phyloP scores from a whole-genome alignment of 371 early-diverging fungal species.

The Circinella minor region DNA sequence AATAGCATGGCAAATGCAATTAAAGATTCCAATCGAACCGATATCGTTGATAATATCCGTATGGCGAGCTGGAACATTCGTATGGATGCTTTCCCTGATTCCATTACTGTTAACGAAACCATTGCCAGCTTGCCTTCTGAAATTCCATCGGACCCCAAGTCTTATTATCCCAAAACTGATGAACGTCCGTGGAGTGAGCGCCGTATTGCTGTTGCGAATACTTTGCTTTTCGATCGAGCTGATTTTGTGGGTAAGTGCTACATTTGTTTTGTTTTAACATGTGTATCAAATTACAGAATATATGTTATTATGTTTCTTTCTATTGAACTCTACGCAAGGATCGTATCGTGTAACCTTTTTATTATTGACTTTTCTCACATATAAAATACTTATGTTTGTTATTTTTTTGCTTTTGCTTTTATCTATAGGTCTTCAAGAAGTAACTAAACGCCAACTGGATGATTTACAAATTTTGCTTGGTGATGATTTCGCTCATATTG shows the following conservation, averaged over 20 bases:
- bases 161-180: neutral
- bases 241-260: neutral
- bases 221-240: neutral
- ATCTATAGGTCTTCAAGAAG: slow-evolving; percentile 6
- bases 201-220: neutral
- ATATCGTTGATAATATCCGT: neutral
- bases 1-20: neutral
- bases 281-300: neutral
- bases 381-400: too few species aligned
- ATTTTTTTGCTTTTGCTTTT: neutral
- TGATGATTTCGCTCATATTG: slow-evolving; percentile 49
- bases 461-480: slow-evolving; percentile 43
- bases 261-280: neutral
- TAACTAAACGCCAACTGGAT: slow-evolving; percentile 1
- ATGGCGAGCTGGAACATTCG: slow-evolving; percentile 6
- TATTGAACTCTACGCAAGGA: neutral
- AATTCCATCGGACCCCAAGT: neutral
- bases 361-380: neutral
- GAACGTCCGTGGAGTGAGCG: slow-evolving; percentile 9
- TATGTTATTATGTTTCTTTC: neutral
- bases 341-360: neutral
- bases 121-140: neutral
- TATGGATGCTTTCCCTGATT: neutral
- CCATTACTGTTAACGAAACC: neutral
- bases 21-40: neutral